Base-by-base conservation (phyloP, 2,329 filamentous ascomycete species). In the Penicillium sp. region DNA sequence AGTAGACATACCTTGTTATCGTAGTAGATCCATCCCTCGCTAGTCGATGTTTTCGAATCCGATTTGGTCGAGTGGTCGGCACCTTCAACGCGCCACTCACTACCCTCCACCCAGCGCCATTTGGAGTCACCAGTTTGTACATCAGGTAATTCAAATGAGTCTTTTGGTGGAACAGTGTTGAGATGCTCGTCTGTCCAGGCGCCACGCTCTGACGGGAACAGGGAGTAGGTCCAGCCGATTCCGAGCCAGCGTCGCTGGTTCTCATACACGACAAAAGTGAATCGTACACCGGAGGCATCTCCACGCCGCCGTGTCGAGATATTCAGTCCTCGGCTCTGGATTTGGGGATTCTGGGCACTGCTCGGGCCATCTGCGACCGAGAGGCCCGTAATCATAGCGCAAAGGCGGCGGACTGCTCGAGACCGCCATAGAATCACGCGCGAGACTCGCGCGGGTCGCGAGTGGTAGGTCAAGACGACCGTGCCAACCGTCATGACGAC, bases 161-260 rank as follows among this genome's bases (percentile, higher is more conserved):
- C 88, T 58, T 87, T 91, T 0, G 86, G 74, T 0, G 90, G 86
- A 3, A 90, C 87, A 0, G 86, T 68, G 55, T 96, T 96, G 49
- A 95, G 83, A 68, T 96, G 91, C 72, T 99, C 94, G 69, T 99
- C 94, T 0, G 94, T 96, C 92, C 94, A 99, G 0, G 92, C 81
- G 1, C 87, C 82, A 38, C 94, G 82, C 69, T 99, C 94, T 64
- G 96, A 95, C 0, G 91, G 86, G 59, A 99, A 90, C 55, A 99
- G 77, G 35, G 87, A 95, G 2, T 87, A 87, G 0, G 94, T 97
- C 92, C 94, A 99, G 0, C 94, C 94, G 11, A 99, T 81, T 1
- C 92, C 92, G 4, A 99, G 76, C 94, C 94, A 99, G 46, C 94
- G 84, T 38, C 94, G 83, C 71, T 99, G 94, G 63, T 99, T 99